Conservation (phyloP, 345 rosid genomes). For the Rhodamnia rubescens region DNA sequence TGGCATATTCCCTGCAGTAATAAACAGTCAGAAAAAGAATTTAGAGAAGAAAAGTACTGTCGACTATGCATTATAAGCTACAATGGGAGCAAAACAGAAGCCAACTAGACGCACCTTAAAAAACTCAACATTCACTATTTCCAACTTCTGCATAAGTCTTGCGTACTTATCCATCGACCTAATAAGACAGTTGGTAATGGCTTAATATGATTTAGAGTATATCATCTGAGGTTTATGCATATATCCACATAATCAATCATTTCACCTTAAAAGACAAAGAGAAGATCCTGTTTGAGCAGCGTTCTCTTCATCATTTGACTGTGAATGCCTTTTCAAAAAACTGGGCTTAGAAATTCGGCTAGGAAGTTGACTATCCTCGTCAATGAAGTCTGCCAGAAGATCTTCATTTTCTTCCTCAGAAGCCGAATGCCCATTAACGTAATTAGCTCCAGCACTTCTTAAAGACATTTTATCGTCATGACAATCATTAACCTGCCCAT, state of each 20-base stretch:
- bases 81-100: neutral
- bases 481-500: slow-evolving; percentile 23
- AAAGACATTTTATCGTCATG: slow-evolving; percentile 30
- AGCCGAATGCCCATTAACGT: slow-evolving; percentile 42
- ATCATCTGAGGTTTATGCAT: neutral
- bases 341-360: slow-evolving; percentile 65
- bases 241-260: neutral
- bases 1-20: slow-evolving; percentile 94
- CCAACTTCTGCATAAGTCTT: slow-evolving; percentile 97
- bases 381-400: slow-evolving; percentile 93
- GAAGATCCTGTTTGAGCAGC: slow-evolving; percentile 92
- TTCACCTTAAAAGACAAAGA: slow-evolving; percentile 86
- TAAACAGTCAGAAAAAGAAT: slow-evolving; percentile 46
- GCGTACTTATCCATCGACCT: slow-evolving; percentile 99
- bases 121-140: slow-evolving; percentile 81
- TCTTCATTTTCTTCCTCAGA: slow-evolving; percentile 94
- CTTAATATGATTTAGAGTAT: neutral
- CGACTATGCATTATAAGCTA: neutral
- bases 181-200: slow-evolving; percentile 8
- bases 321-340: slow-evolving; percentile 23
- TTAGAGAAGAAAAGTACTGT: slow-evolving; percentile 10
- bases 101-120: slow-evolving; percentile 55
- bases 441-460: slow-evolving; percentile 17
- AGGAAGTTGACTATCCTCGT: slow-evolving; percentile 98
- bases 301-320: slow-evolving; percentile 52